Evolutionary conservation across 768 basidiomycete genomes (phyloP).

Genomic region (Coprinopsis strossmayeri): DNA sequence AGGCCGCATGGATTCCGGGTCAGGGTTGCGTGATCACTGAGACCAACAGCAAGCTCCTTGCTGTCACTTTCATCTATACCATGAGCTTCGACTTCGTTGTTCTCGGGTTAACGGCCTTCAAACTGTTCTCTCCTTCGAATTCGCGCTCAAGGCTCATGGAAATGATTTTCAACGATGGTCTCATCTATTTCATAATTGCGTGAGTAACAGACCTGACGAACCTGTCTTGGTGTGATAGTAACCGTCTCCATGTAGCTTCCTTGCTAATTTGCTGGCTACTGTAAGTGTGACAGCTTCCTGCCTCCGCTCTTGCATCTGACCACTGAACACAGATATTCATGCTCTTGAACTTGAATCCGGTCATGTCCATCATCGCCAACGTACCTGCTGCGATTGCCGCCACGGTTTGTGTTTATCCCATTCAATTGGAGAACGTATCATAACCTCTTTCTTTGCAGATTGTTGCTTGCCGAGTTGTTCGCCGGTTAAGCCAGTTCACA

Average conservation of each 20-base stretch:
- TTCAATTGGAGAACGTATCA: not conserved
- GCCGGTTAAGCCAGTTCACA: constrained; percentile 56
- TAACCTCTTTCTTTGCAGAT: constrained; percentile 34
- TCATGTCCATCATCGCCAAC: constrained; percentile 70
- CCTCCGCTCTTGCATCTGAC: not conserved
- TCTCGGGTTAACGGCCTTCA: constrained; percentile 53
- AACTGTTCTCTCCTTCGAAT: constrained; percentile 40
- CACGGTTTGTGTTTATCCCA: constrained; percentile 35
- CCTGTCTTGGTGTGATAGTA: too few species aligned
- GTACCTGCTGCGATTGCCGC: constrained; percentile 66
- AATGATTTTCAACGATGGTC: constrained; percentile 65
- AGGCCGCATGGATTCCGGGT: constrained; percentile 46
- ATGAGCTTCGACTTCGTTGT: constrained; percentile 69
- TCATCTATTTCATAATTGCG: constrained; percentile 70
- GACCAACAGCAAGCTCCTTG: constrained; percentile 54
- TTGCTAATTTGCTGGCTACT: constrained; percentile 62
- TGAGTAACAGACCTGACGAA: too few species aligned
- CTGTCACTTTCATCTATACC: constrained; percentile 64
- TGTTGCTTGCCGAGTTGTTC: constrained; percentile 54
- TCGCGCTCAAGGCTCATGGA: constrained; percentile 51
- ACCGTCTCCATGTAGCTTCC: too few species aligned
- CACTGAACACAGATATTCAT: constrained; percentile 39
- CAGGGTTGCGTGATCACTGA: constrained; percentile 50
- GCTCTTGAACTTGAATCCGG: constrained; percentile 61
- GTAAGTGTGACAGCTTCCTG: constrained; percentile 27